phyloP scores from a whole-genome alignment of 2,329 filamentous ascomycete species.

The Cadophora sp. region DNA sequence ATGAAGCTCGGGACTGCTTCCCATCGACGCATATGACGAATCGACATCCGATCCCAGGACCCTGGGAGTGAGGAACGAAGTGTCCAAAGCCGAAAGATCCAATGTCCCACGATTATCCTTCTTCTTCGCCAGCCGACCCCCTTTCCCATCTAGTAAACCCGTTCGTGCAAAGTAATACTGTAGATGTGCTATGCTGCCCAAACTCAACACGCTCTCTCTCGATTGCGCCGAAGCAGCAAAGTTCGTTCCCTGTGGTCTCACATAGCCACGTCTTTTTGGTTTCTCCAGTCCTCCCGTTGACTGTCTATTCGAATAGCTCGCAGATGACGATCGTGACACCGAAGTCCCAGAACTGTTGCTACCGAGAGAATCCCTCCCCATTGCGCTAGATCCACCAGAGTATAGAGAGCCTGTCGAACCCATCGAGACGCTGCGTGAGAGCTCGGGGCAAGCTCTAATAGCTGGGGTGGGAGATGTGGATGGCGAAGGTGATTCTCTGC shows the following conservation, averaged over 20 bases:
- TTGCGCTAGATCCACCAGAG: slow-evolving; percentile 51
- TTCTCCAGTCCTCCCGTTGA: slow-evolving; percentile 50
- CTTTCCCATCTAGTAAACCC: slow-evolving; percentile 91
- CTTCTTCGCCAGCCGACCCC: slow-evolving; percentile 80
- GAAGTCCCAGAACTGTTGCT: slow-evolving; percentile 54
- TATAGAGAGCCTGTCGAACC: slow-evolving; percentile 56
- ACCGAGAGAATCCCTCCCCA: slow-evolving; percentile 60
- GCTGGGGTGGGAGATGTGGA: slow-evolving; percentile 39
- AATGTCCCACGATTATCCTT: slow-evolving; percentile 57
- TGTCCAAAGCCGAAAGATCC: slow-evolving; percentile 62
- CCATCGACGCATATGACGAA: slow-evolving; percentile 65
- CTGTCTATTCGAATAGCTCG: slow-evolving; percentile 55
- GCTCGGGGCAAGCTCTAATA: slow-evolving; percentile 48
- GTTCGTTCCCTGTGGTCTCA: slow-evolving; percentile 51
- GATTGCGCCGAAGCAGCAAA: slow-evolving; percentile 91
- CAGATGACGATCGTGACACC: slow-evolving; percentile 68
- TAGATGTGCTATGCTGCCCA: slow-evolving; percentile 95
- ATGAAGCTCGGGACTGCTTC: slow-evolving; percentile 63
- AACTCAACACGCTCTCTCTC: slow-evolving; percentile 91
- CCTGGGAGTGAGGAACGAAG: slow-evolving; percentile 51
- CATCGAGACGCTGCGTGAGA: slow-evolving; percentile 71
- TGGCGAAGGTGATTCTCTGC: slow-evolving; percentile 67
- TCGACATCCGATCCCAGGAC: slow-evolving; percentile 59
- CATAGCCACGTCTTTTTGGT: slow-evolving; percentile 49
- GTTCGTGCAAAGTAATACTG: slow-evolving; percentile 99